phyloP scores from a whole-genome alignment of 768 basidiomycete genomes.

The Lactarius tabidus region DNA sequence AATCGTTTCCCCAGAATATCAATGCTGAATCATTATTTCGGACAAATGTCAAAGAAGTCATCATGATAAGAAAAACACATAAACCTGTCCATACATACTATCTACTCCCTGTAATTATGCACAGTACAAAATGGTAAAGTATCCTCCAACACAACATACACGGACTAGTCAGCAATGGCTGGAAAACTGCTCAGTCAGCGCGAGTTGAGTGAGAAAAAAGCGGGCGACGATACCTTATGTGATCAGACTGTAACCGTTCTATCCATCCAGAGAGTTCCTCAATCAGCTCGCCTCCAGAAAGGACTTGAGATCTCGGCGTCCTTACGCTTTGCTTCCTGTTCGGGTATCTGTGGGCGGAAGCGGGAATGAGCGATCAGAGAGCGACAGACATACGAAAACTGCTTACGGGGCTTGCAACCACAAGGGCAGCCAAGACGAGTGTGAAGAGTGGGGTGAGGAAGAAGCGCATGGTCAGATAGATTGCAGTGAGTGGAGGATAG shows the following conservation, averaged over 20 bases:
- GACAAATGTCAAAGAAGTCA: background rate
- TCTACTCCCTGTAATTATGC: background rate
- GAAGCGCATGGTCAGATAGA: slow-evolving; percentile 11
- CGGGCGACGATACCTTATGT: background rate
- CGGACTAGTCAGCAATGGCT: background rate
- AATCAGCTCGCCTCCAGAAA: background rate
- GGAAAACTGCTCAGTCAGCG: no score
- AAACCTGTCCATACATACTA: no score
- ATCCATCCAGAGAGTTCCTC: background rate
- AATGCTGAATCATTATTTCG: background rate
- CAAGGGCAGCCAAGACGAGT: slow-evolving; percentile 8
- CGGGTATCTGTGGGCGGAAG: background rate
- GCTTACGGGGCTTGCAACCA: slow-evolving; percentile 8
- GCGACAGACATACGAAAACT: no score
- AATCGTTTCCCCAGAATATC: background rate
- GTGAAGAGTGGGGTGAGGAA: background rate
- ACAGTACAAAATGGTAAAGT: no score
- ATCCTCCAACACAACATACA: background rate
- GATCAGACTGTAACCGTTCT: no score
- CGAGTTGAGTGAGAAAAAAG: background rate
- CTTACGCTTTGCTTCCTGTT: background rate
- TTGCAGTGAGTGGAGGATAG: background rate
- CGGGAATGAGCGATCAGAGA: background rate
- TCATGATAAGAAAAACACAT: no score
- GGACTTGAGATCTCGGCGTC: rapidly evolving